Base-by-base conservation (phyloP, 2,329 filamentous ascomycete genomes). In the Clathrospora elynae region DNA sequence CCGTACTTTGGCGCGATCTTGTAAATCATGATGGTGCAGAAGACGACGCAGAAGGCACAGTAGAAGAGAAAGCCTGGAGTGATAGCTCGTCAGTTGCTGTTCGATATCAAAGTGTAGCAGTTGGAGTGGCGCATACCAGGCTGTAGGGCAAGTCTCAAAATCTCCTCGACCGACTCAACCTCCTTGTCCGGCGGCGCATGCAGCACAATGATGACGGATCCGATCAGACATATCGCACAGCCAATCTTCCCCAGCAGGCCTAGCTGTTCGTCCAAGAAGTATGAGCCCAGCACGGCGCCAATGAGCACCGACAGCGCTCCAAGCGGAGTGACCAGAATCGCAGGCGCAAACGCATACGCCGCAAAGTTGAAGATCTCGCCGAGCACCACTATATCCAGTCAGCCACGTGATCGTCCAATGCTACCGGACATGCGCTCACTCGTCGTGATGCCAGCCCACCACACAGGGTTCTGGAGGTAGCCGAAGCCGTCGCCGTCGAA, bases 351-450 rank as follows among this genome's bases (percentile, higher is more conserved):
- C 6, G 93, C 93, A 70, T 99, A 99, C 50, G 93, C 93, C 35
- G 91, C 91, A 69, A 99, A 99, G 73, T 99, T 99, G 74, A 90
- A 95, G 45, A 96, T 77, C 74, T 99, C 93, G 66, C 93, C 93
- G 30, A 95, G 74, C 48, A 90, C 87, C 82, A 99, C 90, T 95
- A 62, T 40, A 39, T 35, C 46, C 35, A 29, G 43, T 55, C 42
- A 68, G 63, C 26, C 20, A 16, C 24, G 24, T n/a, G 13, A 22
- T 25, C 7, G 8, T n/a, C 11, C 3, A 24, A 6, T 14, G 3
- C 33, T 12, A 14, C 5, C n/a, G 16, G 14, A 25, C 19, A 12
- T 40, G 50, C 33, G 51, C 86, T 72, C 79, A 95, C 90, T 83
- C 66, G 90, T 95, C 55, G 86, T 76, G 58, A 97, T 96, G 55